These are phyloP conservation scores for Psilocybe cubensis DNA, from an alignment of 768 basidiomycete genomes.

Conservation along the genomic window DNA sequence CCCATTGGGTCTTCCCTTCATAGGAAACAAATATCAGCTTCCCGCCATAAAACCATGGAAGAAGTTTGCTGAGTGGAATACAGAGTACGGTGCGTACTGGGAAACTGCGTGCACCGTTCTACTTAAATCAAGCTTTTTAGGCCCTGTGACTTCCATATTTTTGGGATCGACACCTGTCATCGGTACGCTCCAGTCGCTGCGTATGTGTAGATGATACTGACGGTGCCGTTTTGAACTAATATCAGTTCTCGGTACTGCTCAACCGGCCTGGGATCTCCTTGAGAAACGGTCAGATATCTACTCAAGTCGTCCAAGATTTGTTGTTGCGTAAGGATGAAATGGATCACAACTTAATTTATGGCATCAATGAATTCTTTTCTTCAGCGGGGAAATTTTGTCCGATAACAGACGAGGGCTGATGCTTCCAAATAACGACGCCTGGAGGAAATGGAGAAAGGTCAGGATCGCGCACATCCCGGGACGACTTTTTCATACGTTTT, in stretches of 20 bases:
- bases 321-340: conserved; percentile 38
- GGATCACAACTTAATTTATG: neutral
- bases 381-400: conserved; percentile 49
- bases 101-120: neutral
- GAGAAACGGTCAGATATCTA: conserved; percentile 55
- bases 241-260: conserved; percentile 46
- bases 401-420: conserved; percentile 49
- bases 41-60: conserved; percentile 50
- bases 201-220: neutral
- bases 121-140: conserved; percentile 23
- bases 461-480: neutral
- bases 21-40: conserved; percentile 50
- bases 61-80: conserved; percentile 51
- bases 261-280: conserved; percentile 33
- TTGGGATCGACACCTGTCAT: conserved; percentile 47
- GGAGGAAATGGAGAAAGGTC: conserved; percentile 53
- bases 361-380: neutral
- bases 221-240: neutral
- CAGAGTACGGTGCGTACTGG: conserved; percentile 41
- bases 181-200: conserved; percentile 23
- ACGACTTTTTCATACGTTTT: neutral
- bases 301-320: conserved; percentile 50
- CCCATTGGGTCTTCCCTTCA: conserved; percentile 44
- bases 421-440: conserved; percentile 45
- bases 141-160: conserved; percentile 44